These are phyloP conservation scores for Lyophyllum semitale DNA, from an alignment of 768 basidiomycete species.

Conservation along the genomic window DNA sequence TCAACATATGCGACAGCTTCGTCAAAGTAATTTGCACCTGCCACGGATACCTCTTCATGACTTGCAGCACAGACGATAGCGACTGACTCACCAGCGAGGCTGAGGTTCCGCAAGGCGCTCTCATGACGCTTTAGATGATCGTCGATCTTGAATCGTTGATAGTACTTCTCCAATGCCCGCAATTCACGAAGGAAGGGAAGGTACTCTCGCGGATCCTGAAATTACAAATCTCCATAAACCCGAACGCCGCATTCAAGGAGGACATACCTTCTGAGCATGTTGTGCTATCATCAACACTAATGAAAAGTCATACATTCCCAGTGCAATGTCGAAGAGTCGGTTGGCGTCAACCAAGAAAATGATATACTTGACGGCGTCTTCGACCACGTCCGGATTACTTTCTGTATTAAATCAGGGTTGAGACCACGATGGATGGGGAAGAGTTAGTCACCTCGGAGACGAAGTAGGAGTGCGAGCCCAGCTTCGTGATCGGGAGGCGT, in stretches of 20 bases:
- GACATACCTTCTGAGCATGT: constrained; percentile 87
- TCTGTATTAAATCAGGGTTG: constrained; percentile 33
- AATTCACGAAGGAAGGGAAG: constrained; percentile 94
- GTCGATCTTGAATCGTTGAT: constrained; percentile 91
- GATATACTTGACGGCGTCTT: constrained; percentile 97
- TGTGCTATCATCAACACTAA: constrained; percentile 96
- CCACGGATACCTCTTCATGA: neutral
- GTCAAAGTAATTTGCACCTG: constrained; percentile 71
- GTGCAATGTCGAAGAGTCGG: constrained; percentile 86
- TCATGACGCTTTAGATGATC: constrained; percentile 81
- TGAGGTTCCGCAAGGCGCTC: constrained; percentile 75
- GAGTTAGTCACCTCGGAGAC: constrained; percentile 63
- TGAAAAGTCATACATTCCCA: constrained; percentile 99
- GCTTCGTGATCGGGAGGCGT: constrained; percentile 89
- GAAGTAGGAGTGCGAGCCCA: constrained; percentile 72
- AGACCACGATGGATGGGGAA: neutral
- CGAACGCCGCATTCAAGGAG: neutral
- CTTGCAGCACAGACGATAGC: neutral
- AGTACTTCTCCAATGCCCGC: constrained; percentile 72
- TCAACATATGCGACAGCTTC: constrained; percentile 84
- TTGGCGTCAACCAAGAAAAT: constrained; percentile 97
- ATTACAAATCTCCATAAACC: constrained; percentile 3
- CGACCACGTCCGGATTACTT: constrained; percentile 72
- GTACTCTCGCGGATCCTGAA: constrained; percentile 95
- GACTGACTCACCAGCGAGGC: constrained; percentile 58